These are phyloP conservation scores for Acacia acuminata DNA, from an alignment of 306 rosid species.

Conservation along the genomic window DNA sequence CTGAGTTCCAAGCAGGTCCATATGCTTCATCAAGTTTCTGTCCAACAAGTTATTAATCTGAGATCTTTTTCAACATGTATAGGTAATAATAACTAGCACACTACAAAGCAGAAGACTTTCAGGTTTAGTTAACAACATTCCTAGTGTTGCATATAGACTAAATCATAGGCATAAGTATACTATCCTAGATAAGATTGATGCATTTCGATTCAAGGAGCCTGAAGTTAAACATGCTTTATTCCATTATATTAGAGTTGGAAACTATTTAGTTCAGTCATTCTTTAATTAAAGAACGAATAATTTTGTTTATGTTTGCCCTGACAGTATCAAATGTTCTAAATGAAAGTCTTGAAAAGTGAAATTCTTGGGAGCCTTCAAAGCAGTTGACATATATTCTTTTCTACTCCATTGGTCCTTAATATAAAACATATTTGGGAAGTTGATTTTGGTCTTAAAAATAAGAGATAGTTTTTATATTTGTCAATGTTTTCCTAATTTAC, in stretches of 20 bases:
- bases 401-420: too few relatives aligned
- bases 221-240: background rate
- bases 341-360: background rate
- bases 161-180: background rate
- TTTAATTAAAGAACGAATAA: background rate
- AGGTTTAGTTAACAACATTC: background rate
- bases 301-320: background rate
- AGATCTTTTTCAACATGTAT: slow-evolving; percentile 10
- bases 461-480: too few relatives aligned
- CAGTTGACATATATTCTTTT: background rate
- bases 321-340: background rate
- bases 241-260: background rate
- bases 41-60: slow-evolving; percentile 13
- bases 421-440: too few relatives aligned
- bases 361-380: background rate
- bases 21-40: slow-evolving; percentile 66
- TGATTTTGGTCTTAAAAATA: too few relatives aligned
- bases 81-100: background rate
- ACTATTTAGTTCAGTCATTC: background rate
- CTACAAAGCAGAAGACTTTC: background rate
- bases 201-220: background rate
- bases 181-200: background rate
- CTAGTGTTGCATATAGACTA: background rate
- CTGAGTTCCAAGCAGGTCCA: slow-evolving; percentile 74
- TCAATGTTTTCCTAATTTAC: too few relatives aligned